Conservation (phyloP, 2,329 filamentous ascomycete species). For the Thermomyces lanuginosus region DNA sequence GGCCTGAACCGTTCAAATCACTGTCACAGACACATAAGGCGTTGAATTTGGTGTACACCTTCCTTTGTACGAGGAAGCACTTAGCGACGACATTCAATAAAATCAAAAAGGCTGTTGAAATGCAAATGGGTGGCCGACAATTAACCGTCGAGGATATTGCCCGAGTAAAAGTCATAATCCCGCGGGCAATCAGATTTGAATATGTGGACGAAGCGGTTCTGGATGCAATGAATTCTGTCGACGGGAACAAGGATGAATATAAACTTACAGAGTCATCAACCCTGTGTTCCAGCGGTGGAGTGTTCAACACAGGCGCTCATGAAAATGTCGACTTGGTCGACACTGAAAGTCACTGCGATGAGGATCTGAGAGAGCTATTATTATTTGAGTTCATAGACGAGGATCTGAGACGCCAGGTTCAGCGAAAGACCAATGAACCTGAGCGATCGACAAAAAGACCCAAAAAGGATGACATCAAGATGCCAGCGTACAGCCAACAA, state of each 20-base stretch:
- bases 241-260: slow-evolving; percentile 29
- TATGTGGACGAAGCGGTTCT: slow-evolving; percentile 77
- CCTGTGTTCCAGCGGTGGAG: not conserved
- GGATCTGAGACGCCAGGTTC: slow-evolving; percentile 68
- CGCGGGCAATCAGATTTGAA: slow-evolving; percentile 61
- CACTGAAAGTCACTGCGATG: no score
- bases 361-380: slow-evolving; percentile 48
- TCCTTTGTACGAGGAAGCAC: slow-evolving; percentile 84
- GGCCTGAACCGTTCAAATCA: slow-evolving; percentile 58
- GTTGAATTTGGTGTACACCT: slow-evolving; percentile 84
- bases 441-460: slow-evolving; percentile 51
- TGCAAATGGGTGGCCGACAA: slow-evolving; percentile 51
- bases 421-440: slow-evolving; percentile 55
- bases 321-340: not conserved
- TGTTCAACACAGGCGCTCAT: not conserved
- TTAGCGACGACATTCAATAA: slow-evolving; percentile 83
- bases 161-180: slow-evolving; percentile 60
- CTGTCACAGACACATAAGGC: slow-evolving; percentile 67
- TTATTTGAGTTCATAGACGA: slow-evolving; percentile 88
- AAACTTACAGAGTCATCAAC: slow-evolving; percentile 7
- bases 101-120: slow-evolving; percentile 69
- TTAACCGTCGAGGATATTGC: slow-evolving; percentile 66
- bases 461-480: slow-evolving; percentile 64
- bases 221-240: slow-evolving; percentile 59
- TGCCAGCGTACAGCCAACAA: slow-evolving; percentile 85